These are phyloP conservation scores for Linnemannia schmuckeri DNA, from an alignment of 192 early-diverging fungal species.

Conservation along the genomic window DNA sequence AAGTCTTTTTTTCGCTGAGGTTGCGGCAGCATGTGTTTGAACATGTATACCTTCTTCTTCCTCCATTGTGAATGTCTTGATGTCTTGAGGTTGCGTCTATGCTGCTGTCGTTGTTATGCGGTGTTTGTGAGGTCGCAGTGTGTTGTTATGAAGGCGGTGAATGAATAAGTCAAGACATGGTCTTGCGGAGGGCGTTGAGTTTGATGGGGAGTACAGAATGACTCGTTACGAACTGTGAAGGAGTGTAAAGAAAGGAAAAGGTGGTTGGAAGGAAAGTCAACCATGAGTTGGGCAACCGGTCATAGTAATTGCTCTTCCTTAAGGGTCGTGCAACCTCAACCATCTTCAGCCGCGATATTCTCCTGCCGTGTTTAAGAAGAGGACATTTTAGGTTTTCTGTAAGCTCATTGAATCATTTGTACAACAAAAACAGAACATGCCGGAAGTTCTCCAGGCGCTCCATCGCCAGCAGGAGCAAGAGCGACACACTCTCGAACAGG, in stretches of 20 bases:
- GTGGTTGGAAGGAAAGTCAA: too few species aligned
- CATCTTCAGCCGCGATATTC: too few species aligned
- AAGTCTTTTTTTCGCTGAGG: neutral
- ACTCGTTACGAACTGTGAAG: neutral
- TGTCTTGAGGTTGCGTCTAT: neutral
- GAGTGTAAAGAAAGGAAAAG: too few species aligned
- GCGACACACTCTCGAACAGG: conserved; percentile 3
- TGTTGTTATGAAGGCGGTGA: neutral
- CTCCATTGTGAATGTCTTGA: conserved; percentile 17
- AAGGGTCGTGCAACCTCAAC: too few species aligned
- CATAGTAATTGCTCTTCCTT: too few species aligned
- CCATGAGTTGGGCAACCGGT: too few species aligned
- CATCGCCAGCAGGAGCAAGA: conserved; percentile 38
- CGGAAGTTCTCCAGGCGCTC: conserved; percentile 8
- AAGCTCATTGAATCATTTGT: too few species aligned
- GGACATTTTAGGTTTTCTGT: too few species aligned
- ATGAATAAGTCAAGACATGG: conserved; percentile 1
- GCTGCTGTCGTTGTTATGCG: neutral
- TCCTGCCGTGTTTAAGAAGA: too few species aligned
- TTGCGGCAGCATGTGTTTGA: neutral
- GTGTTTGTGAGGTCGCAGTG: neutral
- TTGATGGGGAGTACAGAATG: neutral
- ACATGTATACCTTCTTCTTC: conserved; percentile 50
- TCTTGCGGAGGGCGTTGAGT: neutral
- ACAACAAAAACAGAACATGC: conserved; percentile 1